Evolutionary conservation across 1,284 basidiomycete genomes (phyloP).

Genomic region (Tremellales sp.): DNA sequence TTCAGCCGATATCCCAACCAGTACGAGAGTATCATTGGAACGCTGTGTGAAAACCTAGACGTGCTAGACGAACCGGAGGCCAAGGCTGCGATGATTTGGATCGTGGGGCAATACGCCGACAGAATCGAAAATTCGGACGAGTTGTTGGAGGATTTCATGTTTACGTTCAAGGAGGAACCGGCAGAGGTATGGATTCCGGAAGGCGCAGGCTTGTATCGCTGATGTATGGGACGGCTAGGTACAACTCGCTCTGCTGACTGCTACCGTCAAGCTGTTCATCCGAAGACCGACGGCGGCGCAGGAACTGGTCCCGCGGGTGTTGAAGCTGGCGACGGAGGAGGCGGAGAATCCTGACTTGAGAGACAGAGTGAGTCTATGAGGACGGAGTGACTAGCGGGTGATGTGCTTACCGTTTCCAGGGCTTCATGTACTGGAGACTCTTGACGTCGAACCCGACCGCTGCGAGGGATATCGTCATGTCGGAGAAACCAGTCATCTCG

Average conservation of each 20-base stretch:
- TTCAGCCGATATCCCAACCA: conserved; percentile 97
- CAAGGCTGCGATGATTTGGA: conserved; percentile 97
- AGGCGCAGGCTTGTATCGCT: not conserved
- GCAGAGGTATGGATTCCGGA: conserved; percentile 62
- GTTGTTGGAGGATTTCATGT: conserved; percentile 82
- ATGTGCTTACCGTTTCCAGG: conserved; percentile 26
- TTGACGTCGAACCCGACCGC: conserved; percentile 87
- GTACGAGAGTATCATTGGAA: conserved; percentile 95
- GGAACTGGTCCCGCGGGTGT: conserved; percentile 79
- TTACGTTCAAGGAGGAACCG: conserved; percentile 88
- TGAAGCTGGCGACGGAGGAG: conserved; percentile 92
- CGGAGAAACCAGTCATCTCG: conserved; percentile 93
- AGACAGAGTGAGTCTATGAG: conserved; percentile 53
- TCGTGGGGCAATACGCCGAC: conserved; percentile 95
- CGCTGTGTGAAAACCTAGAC: conserved; percentile 89
- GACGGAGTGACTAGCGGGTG: not conserved
- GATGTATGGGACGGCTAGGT: conserved; percentile 54
- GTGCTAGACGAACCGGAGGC: conserved; percentile 97
- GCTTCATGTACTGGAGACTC: conserved; percentile 99
- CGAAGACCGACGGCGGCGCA: conserved; percentile 90
- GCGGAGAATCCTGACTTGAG: conserved; percentile 97
- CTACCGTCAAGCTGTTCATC: conserved; percentile 94
- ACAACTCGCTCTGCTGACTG: conserved; percentile 91
- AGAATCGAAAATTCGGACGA: conserved; percentile 97
- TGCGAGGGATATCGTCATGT: conserved; percentile 86